These are phyloP conservation scores for Hericium coralloides DNA, from an alignment of 768 basidiomycete genomes.

Conservation along the genomic window DNA sequence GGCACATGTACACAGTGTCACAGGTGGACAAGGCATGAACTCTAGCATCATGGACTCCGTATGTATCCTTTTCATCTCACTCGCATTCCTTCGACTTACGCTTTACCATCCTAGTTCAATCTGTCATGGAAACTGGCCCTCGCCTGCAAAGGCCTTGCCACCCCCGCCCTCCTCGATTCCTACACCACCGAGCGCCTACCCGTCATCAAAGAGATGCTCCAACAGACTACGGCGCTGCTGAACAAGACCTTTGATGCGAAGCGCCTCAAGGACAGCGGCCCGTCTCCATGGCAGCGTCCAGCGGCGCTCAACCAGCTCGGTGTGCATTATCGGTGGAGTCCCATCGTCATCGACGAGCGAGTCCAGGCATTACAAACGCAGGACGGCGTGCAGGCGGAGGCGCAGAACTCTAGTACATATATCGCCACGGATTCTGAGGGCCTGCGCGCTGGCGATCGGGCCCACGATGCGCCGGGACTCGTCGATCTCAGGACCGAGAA, in stretches of 20 bases:
- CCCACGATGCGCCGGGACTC: slow-evolving; percentile 11
- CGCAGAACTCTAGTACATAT: neutral
- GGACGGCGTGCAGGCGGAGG: neutral
- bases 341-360: slow-evolving; percentile 6
- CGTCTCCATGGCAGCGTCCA: neutral
- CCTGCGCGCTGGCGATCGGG: slow-evolving; percentile 11
- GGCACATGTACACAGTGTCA: slow-evolving; percentile 2
- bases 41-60: neutral
- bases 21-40: slow-evolving; percentile 3
- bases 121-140: slow-evolving; percentile 13
- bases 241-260: neutral
- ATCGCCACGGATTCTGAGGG: neutral
- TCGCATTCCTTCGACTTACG: neutral
- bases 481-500: neutral
- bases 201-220: slow-evolving; percentile 12
- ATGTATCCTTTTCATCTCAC: neutral
- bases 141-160: slow-evolving; percentile 5
- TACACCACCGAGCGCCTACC: slow-evolving; percentile 14
- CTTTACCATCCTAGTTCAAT: slow-evolving; percentile 4
- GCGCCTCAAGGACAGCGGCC: neutral
- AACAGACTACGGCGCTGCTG: slow-evolving; percentile 4
- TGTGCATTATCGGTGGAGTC: slow-evolving; percentile 13
- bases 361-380: neutral
- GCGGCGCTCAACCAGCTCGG: slow-evolving; percentile 4
- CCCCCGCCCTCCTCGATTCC: slow-evolving; percentile 7